Evolutionary conservation across 768 basidiomycete species (phyloP).

Genomic region (Steccherinum ochraceum): DNA sequence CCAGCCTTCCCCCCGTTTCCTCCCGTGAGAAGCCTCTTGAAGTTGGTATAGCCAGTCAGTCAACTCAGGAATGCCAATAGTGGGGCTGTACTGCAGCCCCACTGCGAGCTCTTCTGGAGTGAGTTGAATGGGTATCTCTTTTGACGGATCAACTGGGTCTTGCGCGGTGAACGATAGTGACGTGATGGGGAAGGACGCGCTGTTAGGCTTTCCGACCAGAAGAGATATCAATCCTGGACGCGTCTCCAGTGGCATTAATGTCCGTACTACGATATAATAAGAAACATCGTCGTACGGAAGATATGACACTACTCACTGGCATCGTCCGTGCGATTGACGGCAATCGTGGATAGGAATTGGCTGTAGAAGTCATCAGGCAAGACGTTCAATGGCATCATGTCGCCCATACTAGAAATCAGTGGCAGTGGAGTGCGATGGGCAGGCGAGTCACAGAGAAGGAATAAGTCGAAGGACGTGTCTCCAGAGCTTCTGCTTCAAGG

Average conservation of each 20-base stretch:
- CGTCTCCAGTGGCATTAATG: constrained; percentile 75
- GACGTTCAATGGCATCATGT: background rate
- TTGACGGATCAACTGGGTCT: constrained; percentile 25
- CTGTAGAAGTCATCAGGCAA: constrained; percentile 54
- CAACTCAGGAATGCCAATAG: constrained; percentile 59
- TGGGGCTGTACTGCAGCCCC: constrained; percentile 77
- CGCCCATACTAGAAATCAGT: too few species aligned
- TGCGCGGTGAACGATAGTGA: constrained; percentile 55
- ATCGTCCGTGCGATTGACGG: constrained; percentile 52
- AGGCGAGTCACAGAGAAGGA: background rate
- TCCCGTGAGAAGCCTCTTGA: constrained; percentile 65
- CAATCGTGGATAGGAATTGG: constrained; percentile 52
- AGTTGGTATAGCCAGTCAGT: constrained; percentile 65
- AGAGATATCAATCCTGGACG: constrained; percentile 76
- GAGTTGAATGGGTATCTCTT: constrained; percentile 44
- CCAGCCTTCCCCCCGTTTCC: constrained; percentile 62
- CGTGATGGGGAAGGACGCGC: constrained; percentile 82
- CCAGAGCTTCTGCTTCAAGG: too few species aligned
- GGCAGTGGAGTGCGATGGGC: background rate
- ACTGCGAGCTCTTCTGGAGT: constrained; percentile 49
- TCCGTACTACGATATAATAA: constrained; percentile 34
- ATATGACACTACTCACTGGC: constrained; percentile 41
- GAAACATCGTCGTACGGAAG: background rate
- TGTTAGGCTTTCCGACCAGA: constrained; percentile 90
- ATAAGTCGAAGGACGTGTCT: too few species aligned